Evolutionary conservation across 129 eudicot species (phyloP), one percentile per base, ranked within the genome.

Genomic region (Helianthus annuus): DNA sequence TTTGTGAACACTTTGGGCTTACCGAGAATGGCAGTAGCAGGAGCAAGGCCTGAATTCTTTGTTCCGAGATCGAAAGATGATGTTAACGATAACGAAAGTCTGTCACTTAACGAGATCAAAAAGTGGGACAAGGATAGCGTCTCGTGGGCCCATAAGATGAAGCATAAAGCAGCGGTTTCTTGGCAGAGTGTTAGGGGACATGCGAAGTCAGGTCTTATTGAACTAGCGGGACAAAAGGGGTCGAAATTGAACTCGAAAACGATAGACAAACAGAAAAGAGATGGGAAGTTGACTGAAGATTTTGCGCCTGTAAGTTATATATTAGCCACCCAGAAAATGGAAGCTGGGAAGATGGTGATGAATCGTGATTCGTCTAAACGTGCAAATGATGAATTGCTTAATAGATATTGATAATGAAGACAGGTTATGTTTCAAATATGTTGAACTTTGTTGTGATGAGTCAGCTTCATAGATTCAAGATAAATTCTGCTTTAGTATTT

Each of bases 281-380:
- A 53, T 63, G 78, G 73, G 59, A 69, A 49, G 64, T 45, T 49
- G 10, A 48, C 42, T 27, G 77, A 27, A 7, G 83, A 86, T 77
- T 81, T 81, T 42, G 77, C 78, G 17, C 84, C 88, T 53, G 69
- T 86, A 64, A 78, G 78, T 72, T 83, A 86, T 75, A 78, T 83
- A 49, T 67, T 86, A 78, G 91, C 91, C 62, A 81, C 84, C 22
- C 76, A 86, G 17, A 74, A 69, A 22, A 29, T 86, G 88, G 45
- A 78, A 83, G 73, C 71, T 6, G 88, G 88, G 15, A 64, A 58
- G 49, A 81, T 86, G 84, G 88, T 86, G 84, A 86, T 86, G 91
- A 86, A 83, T 68, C 72, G 77, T 44, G 82, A 71, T 66, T 64
- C 58, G 32, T 64, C 80, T 17, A 81, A 59, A 65, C 66, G 58